phyloP scores from a whole-genome alignment of 2,329 filamentous ascomycete genomes.

The Cylindrodendrum hubeiense region DNA sequence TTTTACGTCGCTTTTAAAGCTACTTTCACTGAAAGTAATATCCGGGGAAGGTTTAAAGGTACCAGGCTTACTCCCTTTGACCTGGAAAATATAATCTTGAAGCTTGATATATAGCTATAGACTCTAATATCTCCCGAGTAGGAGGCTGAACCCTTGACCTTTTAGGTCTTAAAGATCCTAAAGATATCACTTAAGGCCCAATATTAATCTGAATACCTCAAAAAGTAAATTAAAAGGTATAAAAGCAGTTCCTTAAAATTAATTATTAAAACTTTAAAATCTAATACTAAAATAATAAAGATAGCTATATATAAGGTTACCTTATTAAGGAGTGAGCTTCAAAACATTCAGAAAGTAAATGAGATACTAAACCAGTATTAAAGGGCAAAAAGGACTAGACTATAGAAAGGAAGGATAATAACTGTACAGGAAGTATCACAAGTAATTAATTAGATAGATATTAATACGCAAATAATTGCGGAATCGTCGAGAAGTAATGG shows the following conservation, averaged over 20 bases:
- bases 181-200: background rate
- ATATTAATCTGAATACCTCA: constrained; percentile 15
- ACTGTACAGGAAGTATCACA: background rate
- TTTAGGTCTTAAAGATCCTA: background rate
- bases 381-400: constrained; percentile 2
- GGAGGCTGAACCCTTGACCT: background rate
- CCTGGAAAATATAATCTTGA: constrained; percentile 44
- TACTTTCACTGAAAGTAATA: constrained; percentile 2
- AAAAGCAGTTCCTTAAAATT: constrained; percentile 11
- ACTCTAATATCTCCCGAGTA: background rate
- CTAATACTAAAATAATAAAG: constrained; percentile 9
- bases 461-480: background rate
- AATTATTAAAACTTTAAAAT: constrained; percentile 10
- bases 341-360: constrained; percentile 12
- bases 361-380: constrained; percentile 1
- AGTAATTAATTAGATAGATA: constrained; percentile 13
- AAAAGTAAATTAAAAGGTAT: constrained; percentile 8
- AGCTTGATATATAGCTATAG: constrained; percentile 16
- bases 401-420: background rate
- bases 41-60: background rate
- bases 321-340: background rate
- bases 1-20: constrained; percentile 1
- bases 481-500: background rate
- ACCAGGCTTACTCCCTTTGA: constrained; percentile 10
- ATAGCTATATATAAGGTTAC: background rate